Base-by-base conservation (phyloP, 306 rosid species). In the Prunus mongolica region DNA sequence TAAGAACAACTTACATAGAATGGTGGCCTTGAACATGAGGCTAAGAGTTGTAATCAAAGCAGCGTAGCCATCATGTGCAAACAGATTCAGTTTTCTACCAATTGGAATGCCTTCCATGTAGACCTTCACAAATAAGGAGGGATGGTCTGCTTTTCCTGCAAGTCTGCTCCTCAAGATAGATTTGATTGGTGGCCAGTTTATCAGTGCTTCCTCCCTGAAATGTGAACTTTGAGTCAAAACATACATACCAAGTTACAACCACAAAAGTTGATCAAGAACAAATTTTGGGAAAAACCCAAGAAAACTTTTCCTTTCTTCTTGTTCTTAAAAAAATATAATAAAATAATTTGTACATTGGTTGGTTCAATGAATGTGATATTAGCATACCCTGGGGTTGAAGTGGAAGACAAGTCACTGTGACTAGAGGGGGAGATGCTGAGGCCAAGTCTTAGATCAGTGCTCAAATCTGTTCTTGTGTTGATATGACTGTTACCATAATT, bases 391-490 rank as follows among this genome's bases (percentile, higher is more conserved):
- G 77, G 77, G 57, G 68, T 44, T 61, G 77, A 73, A 73, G 77
- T 73, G 49, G 77, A 73, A 46, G 77, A 62, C 60, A 73, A 61
- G 69, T 73, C 68, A 73, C 28, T 60, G 12, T 61, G 69, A 61
- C 6, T 30, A 60, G 60, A 73, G 14, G 77, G 19, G 27, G 77
- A 61, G 28, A 73, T 61, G 49, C 69, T 73, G 2, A 73, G 77
- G 77, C 77, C 77, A 73, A 73, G 77, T 61, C 77, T 73, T 3
- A 73, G 69, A 73, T 73, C 77, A 61, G 77, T 73, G 69, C 77
- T 46, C 60, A 73, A 73, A 73, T 73, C 69, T 46, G 46, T 19
- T 58, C 77, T 73, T 34, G 27, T 56, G 76, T 32, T 41, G 27
- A 58, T 46, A 34, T 20, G 4, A 8, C 69, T 18, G 14, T 65